Percentiles rank a stretch among this genome's conserved stretches.
Conservation (phyloP, 2,329 filamentous ascomycete species). For the Talaromyces pinophilus region DNA sequence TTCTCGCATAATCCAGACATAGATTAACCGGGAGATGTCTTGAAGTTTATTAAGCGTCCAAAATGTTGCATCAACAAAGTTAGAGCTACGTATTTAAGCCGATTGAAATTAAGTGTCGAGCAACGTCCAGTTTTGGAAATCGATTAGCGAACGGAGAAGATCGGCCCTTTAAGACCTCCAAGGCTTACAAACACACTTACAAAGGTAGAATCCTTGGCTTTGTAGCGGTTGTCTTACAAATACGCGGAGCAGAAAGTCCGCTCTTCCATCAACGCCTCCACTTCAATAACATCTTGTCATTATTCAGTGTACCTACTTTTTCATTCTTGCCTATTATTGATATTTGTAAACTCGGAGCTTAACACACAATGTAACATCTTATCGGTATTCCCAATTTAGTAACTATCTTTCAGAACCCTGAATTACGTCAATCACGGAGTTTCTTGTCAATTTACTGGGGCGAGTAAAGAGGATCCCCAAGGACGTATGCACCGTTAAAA, state of each 20-base stretch:
- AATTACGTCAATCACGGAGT: slow-evolving; percentile 6
- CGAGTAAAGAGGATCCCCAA: background rate
- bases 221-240: background rate
- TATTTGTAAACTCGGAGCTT: background rate
- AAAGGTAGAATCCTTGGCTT: no score
- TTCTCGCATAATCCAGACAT: background rate
- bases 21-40: background rate
- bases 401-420: background rate
- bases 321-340: background rate
- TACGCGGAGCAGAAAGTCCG: background rate
- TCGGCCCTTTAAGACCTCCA: background rate
- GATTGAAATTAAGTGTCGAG: background rate
- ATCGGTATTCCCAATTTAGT: background rate
- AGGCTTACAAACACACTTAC: background rate
- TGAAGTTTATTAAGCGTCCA: background rate
- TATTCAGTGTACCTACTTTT: background rate
- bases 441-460: background rate
- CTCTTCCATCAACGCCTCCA: background rate
- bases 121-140: background rate
- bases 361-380: background rate
- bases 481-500: background rate
- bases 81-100: background rate
- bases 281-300: background rate
- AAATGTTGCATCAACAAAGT: background rate
- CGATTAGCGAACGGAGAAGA: background rate